Conservation (phyloP, 2,329 filamentous ascomycete species). For the Hortaea werneckii region DNA sequence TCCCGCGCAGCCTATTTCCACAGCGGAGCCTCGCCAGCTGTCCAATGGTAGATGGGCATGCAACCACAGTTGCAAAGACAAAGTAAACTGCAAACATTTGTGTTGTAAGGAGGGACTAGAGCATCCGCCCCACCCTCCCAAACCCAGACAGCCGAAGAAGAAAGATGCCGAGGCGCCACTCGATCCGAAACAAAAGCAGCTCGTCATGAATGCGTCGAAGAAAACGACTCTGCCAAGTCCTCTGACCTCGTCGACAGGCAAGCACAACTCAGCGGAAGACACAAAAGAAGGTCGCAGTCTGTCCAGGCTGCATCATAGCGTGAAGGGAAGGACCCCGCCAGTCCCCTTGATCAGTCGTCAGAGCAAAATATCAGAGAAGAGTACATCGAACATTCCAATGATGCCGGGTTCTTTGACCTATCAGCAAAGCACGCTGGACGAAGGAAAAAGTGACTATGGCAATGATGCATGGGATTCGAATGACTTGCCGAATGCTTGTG, state of each 20-base stretch:
- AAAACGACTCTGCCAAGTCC: constrained; percentile 1
- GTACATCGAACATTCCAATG: neutral
- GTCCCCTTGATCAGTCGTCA: constrained; percentile 7
- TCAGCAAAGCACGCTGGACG: constrained; percentile 5
- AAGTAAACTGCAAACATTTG: constrained; percentile 54
- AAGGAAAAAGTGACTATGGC: constrained; percentile 13
- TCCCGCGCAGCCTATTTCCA: neutral
- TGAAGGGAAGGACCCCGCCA: constrained; percentile 11
- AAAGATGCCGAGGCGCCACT: constrained; percentile 4
- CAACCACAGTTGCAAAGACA: constrained; percentile 59
- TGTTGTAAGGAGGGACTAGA: constrained; percentile 65
- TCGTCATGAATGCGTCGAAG: constrained; percentile 15
- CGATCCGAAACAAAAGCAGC: constrained; percentile 21
- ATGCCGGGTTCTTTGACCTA: no score
- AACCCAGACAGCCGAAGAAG: constrained; percentile 27
- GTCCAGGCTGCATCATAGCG: constrained; percentile 15
- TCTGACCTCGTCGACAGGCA: neutral
- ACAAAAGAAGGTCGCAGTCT: constrained; percentile 11
- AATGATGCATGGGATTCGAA: constrained; percentile 1
- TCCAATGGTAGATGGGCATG: constrained; percentile 65
- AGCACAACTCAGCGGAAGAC: neutral
- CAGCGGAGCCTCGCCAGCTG: constrained; percentile 34
- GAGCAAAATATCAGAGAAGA: no score
- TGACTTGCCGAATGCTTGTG: neutral
- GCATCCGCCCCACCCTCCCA: constrained; percentile 45